These are phyloP conservation scores for Skeletonema potamos DNA, from an alignment of 108 stramenopile species.

Conservation along the genomic window DNA sequence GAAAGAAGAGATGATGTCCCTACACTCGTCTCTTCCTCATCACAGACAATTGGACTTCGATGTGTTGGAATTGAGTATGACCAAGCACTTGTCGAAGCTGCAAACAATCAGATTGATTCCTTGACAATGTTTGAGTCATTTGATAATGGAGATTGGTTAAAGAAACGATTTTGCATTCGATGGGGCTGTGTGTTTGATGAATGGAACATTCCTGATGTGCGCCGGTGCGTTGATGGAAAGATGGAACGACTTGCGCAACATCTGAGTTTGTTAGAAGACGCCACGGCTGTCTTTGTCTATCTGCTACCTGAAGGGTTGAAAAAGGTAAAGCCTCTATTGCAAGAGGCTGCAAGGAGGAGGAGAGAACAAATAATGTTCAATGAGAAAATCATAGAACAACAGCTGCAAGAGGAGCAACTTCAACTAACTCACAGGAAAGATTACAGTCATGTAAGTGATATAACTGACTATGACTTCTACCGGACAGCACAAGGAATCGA, in stretches of 20 bases:
- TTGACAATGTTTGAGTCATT: neutral
- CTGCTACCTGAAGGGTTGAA: slow-evolving; percentile 78
- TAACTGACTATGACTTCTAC: slow-evolving; percentile 24
- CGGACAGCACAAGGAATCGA: neutral
- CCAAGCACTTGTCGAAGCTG: slow-evolving; percentile 50
- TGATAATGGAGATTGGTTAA: neutral
- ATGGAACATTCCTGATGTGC: slow-evolving; percentile 11
- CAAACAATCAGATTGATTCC: slow-evolving; percentile 8
- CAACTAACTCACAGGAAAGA: slow-evolving; percentile 15
- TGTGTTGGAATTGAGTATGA: slow-evolving; percentile 84
- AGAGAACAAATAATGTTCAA: slow-evolving; percentile 31
- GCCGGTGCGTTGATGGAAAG: neutral
- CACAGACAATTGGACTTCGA: slow-evolving; percentile 21
- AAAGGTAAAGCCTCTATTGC: slow-evolving; percentile 57
- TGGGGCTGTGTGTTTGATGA: slow-evolving; percentile 58
- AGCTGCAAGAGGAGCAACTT: neutral
- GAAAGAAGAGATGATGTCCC: neutral
- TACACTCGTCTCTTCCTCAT: neutral
- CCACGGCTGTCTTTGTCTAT: slow-evolving; percentile 85
- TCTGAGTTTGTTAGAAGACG: slow-evolving; percentile 61
- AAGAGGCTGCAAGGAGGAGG: slow-evolving; percentile 43
- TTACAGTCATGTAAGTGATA: slow-evolving; percentile 31
- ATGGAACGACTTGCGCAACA: neutral
- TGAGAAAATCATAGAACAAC: too few species aligned
- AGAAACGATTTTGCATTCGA: slow-evolving; percentile 52